Conservation (phyloP, 139 green algal species). For the Micromonas pusilla region DNA sequence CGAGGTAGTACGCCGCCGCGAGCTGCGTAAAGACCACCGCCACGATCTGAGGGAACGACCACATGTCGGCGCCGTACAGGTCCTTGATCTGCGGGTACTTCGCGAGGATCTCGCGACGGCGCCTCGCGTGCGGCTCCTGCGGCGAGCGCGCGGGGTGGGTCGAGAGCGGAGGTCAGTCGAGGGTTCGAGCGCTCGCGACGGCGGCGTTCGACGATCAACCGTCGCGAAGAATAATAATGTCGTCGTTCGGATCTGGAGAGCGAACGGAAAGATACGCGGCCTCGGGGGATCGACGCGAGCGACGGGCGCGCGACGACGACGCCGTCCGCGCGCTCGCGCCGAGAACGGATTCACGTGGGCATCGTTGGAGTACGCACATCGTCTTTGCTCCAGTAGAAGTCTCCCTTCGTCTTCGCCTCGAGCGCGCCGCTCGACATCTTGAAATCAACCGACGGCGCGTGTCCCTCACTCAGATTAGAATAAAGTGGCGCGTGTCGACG, state of each 20-base stretch:
- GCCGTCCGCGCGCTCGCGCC: not conserved
- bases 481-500: no score
- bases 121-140: conserved; percentile 51
- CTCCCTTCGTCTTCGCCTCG: not conserved
- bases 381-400: not conserved
- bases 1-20: conserved; percentile 43
- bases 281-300: not conserved
- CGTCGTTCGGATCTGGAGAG: no score
- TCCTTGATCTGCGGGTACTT: conserved; percentile 54
- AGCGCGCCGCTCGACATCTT: not conserved
- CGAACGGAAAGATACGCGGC: no score
- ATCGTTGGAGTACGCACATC: not conserved
- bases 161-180: not conserved
- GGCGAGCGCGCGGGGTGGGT: not conserved
- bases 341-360: not conserved
- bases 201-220: no score
- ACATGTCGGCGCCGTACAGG: conserved; percentile 58
- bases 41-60: conserved; percentile 46
- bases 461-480: no score
- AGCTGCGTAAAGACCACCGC: conserved; percentile 47
- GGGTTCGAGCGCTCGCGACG: no score
- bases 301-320: not conserved
- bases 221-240: no score
- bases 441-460: not conserved
- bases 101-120: conserved; percentile 48